phyloP scores from a whole-genome alignment of 805 yeast genomes.

The Suhomyces faveliae region DNA sequence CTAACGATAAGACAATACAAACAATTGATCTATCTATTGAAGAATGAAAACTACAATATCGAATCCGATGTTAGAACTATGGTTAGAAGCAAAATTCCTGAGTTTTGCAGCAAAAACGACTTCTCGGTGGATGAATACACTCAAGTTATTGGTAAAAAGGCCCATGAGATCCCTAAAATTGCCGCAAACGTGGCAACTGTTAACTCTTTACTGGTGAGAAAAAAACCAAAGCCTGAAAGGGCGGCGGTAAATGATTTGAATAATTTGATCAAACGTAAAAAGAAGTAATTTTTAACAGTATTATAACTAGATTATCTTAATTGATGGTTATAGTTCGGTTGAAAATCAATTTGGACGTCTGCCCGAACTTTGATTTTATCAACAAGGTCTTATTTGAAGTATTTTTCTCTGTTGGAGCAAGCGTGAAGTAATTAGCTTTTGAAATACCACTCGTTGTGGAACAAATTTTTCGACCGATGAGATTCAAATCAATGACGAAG shows the following conservation, averaged over 20 bases:
- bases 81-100: constrained; percentile 11
- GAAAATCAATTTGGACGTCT: no score
- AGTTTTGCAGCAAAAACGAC: constrained; percentile 6
- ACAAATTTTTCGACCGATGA: no score
- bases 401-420: no score
- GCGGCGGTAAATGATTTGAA: constrained; percentile 6
- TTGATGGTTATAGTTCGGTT: background rate
- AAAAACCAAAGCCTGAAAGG: background rate
- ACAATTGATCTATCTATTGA: constrained; percentile 9
- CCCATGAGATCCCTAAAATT: background rate
- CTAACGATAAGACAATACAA: constrained; percentile 11
- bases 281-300: background rate
- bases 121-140: constrained; percentile 7
- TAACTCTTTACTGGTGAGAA: constrained; percentile 6
- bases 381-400: no score
- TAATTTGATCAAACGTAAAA: constrained; percentile 6
- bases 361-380: no score
- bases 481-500: no score
- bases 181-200: background rate
- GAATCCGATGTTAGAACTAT: constrained; percentile 8
- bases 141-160: constrained; percentile 6
- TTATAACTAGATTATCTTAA: background rate
- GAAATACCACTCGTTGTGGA: no score
- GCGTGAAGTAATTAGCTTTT: no score
- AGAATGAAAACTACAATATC: constrained; percentile 10